Conservation (phyloP, 805 yeast species). For the Sugiyamaella marilandica region DNA sequence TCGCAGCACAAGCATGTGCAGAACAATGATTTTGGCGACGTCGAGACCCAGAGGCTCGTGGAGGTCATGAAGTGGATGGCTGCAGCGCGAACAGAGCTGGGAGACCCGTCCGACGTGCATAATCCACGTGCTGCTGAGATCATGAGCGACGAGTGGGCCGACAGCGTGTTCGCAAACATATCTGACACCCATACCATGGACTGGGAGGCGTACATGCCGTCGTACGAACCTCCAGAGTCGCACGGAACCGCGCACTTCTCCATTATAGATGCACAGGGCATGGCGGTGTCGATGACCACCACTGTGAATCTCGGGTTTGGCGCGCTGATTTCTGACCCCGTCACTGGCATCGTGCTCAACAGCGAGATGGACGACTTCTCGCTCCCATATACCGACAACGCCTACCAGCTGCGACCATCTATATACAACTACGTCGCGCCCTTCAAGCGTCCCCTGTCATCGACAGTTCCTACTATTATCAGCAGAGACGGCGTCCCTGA, state of each 20-base stretch:
- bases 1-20: conserved; percentile 21
- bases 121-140: conserved; percentile 42
- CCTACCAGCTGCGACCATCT: conserved; percentile 79
- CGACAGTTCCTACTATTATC: conserved; percentile 73
- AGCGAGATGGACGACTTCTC: conserved; percentile 96
- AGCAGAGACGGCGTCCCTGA: conserved; percentile 45
- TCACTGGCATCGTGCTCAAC: conserved; percentile 78
- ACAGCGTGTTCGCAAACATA: conserved; percentile 45
- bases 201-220: conserved; percentile 76
- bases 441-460: conserved; percentile 75
- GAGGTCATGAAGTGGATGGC: conserved; percentile 96
- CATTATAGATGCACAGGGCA: conserved; percentile 64
- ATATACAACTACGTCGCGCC: conserved; percentile 73
- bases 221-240: conserved; percentile 69
- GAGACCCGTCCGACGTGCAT: conserved; percentile 48
- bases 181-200: conserved; percentile 52
- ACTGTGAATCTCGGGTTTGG: conserved; percentile 86
- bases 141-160: conserved; percentile 54
- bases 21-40: conserved; percentile 39
- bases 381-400: conserved; percentile 60
- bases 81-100: conserved; percentile 77
- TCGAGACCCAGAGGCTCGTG: conserved; percentile 60
- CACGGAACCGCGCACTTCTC: conserved; percentile 90
- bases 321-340: conserved; percentile 70
- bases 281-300: conserved; percentile 84